Conservation (phyloP, 352 stramenopile genomes). For the Phytophthora agathidicida region DNA sequence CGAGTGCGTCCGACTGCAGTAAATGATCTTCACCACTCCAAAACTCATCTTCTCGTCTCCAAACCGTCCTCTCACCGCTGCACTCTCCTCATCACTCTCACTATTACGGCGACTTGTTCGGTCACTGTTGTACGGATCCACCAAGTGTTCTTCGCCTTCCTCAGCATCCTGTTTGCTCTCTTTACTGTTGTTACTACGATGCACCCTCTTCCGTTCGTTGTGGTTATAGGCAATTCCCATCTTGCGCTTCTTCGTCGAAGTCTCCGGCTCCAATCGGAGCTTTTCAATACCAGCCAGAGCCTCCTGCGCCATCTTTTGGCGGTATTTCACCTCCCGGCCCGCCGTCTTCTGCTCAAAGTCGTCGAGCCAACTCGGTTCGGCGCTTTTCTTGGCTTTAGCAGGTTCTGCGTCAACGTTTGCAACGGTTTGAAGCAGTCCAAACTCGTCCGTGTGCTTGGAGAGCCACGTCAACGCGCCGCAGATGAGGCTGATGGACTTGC, state of each 20-base stretch:
- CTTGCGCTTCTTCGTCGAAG: slow-evolving; percentile 70
- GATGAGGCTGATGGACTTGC: slow-evolving; percentile 93
- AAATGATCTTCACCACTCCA: slow-evolving; percentile 86
- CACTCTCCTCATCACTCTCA: slow-evolving; percentile 51
- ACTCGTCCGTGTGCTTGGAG: slow-evolving; percentile 71
- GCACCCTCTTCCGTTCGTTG: slow-evolving; percentile 59
- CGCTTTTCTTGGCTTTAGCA: slow-evolving; percentile 11
- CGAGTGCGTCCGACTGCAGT: slow-evolving; percentile 91
- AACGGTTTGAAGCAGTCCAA: slow-evolving; percentile 51
- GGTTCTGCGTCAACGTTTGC: background rate
- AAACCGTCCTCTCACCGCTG: background rate
- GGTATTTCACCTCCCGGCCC: slow-evolving; percentile 47
- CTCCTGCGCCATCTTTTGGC: slow-evolving; percentile 47
- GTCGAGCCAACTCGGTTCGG: slow-evolving; percentile 65
- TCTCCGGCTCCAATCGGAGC: slow-evolving; percentile 56
- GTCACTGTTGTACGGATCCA: slow-evolving; percentile 84
- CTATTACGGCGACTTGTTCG: slow-evolving; percentile 9
- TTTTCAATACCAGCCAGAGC: slow-evolving; percentile 64
- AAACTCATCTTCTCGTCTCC: slow-evolving; percentile 38
- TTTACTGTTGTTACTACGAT: slow-evolving; percentile 10
- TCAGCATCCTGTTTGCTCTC: slow-evolving; percentile 20
- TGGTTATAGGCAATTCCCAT: slow-evolving; percentile 65
- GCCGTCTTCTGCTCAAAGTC: slow-evolving; percentile 60
- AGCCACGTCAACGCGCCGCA: slow-evolving; percentile 90
- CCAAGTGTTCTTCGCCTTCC: slow-evolving; percentile 63